Base-by-base conservation (phyloP, 768 basidiomycete genomes). In the Hygrophoropsis aurantiaca region DNA sequence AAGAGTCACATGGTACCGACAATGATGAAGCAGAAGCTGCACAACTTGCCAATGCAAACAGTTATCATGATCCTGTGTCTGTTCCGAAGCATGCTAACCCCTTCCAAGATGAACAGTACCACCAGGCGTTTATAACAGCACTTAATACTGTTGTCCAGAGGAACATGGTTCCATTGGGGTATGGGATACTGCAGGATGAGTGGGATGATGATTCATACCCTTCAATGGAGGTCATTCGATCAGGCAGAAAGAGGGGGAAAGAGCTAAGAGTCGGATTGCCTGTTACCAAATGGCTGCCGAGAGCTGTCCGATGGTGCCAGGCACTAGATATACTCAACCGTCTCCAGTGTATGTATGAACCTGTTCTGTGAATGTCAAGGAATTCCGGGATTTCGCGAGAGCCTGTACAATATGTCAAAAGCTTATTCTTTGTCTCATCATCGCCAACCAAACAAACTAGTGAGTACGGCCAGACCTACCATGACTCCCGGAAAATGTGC, bases 241-340 rank as follows among this genome's bases (percentile, higher is more conserved):
- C 49, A 5, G 52, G 57, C 6, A 10, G 11, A 1, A 7, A 5
- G 15, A 15, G 18, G 25, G 40, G 39, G 3, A 56, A 50, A 11
- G 26, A 52, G 25, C 11, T 57, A 2, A 16, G 44, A 0, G 26
- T 55, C 0, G 47, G 21, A 0, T 54, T 53, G 34, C 44, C 33
- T 5, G 47, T 42, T 2, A 3, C 13, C 2, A 49, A 53, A 10
- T 58, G 54, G 57, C 47, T 50, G 24, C 11, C 27, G 3, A 13
- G 13, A 18, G 55, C 57, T 9, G 34, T 38, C 18, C 32, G 50
- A 0, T 58, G 57, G 57, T 56, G 51, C 13, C 49, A 56, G 33
- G 57, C 43, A 16, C 9, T 53, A 30, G 27, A 30, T 30, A 30
- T 30, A 30, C 27, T 30, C 27, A 30, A 30, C 27, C 27, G 27